These are phyloP conservation scores for Rostrohypoxylon terebratum DNA, from an alignment of 495 filamentous ascomycete genomes.

Conservation along the genomic window DNA sequence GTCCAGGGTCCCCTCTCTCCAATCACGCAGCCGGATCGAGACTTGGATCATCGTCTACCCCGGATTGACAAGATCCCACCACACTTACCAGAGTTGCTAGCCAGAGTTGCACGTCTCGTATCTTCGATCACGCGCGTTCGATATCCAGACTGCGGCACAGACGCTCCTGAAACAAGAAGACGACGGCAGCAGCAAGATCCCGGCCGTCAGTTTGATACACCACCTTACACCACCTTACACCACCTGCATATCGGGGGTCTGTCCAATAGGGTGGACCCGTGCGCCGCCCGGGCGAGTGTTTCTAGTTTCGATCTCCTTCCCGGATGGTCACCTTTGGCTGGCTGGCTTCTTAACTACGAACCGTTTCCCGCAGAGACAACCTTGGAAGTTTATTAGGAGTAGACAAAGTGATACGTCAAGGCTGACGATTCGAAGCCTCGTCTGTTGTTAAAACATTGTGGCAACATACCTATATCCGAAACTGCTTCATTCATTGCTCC, in stretches of 20 bases:
- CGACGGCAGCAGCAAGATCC: conserved; percentile 24
- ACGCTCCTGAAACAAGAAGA: conserved; percentile 40
- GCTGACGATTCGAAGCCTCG: conserved; percentile 12
- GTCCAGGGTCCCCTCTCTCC: conserved; percentile 11
- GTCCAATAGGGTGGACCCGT: conserved; percentile 5
- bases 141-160: conserved; percentile 20
- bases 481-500: conserved; percentile 1
- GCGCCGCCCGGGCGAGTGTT: conserved; percentile 5
- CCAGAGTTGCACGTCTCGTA: neutral
- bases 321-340: conserved; percentile 4
- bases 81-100: no score
- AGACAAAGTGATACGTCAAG: conserved; percentile 5
- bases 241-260: conserved; percentile 20
- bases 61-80: conserved; percentile 30
- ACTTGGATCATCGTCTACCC: conserved; percentile 33
- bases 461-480: neutral
- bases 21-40: conserved; percentile 23
- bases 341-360: neutral
- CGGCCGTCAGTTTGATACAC: conserved; percentile 26
- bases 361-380: neutral
- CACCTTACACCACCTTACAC: conserved; percentile 23
- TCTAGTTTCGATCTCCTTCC: conserved; percentile 1
- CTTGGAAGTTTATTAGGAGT: no score
- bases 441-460: neutral
- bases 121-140: neutral